Conservation (phyloP, 1,139 yeast genomes). For the Tardiomyces depauwii region DNA sequence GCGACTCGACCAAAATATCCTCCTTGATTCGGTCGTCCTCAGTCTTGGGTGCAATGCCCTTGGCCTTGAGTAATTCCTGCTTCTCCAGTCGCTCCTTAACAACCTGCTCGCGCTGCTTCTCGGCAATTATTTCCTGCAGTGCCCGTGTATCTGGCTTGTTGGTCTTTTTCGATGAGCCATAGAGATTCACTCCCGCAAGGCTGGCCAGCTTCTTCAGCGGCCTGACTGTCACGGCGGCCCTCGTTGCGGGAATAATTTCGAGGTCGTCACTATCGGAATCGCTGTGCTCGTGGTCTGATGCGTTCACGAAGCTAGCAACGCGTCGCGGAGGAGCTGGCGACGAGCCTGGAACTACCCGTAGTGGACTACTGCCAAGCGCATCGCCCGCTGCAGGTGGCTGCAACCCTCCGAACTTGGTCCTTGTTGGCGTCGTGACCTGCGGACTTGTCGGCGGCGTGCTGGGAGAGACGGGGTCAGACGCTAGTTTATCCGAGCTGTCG, state of each 20-base stretch:
- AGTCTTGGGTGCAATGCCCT: constrained; percentile 19
- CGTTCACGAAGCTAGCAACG: constrained; percentile 9
- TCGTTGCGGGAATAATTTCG: constrained; percentile 17
- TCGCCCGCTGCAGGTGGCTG: background rate
- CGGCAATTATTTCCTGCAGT: constrained; percentile 6
- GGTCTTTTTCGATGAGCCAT: constrained; percentile 2
- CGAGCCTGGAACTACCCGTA: background rate
- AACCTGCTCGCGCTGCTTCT: constrained; percentile 24
- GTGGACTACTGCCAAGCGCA: background rate
- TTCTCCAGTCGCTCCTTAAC: constrained; percentile 17
- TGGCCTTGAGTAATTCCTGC: constrained; percentile 18
- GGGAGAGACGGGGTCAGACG: background rate
- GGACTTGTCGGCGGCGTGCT: background rate
- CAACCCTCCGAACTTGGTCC: background rate
- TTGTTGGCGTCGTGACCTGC: background rate
- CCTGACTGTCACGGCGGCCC: constrained; percentile 8
- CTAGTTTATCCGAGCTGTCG: background rate
- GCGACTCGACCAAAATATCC: constrained; percentile 31
- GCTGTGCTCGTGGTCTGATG: background rate
- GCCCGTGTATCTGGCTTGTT: background rate
- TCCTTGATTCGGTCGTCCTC: constrained; percentile 21
- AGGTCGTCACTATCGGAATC: constrained; percentile 13
- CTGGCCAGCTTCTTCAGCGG: constrained; percentile 12
- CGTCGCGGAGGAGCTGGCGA: constrained; percentile 5
- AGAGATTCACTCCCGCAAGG: constrained; percentile 12